Conservation (phyloP, 257 asterid species). For the Verbascum thapsus region DNA sequence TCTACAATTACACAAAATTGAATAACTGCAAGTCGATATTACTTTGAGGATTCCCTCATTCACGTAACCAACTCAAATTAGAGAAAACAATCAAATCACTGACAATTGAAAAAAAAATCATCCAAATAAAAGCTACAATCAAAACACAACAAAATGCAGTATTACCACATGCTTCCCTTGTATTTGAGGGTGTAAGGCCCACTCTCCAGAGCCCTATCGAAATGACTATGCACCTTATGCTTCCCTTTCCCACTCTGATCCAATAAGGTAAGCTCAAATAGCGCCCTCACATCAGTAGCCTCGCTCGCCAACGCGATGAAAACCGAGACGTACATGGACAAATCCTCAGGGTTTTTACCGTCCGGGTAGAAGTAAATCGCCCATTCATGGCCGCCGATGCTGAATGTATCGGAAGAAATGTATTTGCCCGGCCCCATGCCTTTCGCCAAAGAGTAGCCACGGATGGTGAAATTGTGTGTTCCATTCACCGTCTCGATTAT, state of each 20-base stretch:
- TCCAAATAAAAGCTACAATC: background rate
- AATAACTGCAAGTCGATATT: background rate
- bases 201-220: slow-evolving; percentile 84
- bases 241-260: slow-evolving; percentile 91
- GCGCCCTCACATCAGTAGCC: slow-evolving; percentile 84
- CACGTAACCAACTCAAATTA: background rate
- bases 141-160: slow-evolving; percentile 10
- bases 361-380: slow-evolving; percentile 88
- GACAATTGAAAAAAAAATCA: background rate
- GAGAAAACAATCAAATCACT: background rate
- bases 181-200: slow-evolving; percentile 86
- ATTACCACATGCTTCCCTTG: slow-evolving; percentile 96
- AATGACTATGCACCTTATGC: slow-evolving; percentile 88
- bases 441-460: slow-evolving; percentile 85
- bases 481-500: slow-evolving; percentile 86
- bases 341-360: slow-evolving; percentile 80
- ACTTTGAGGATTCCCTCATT: background rate
- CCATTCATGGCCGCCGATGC: slow-evolving; percentile 84
- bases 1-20: background rate
- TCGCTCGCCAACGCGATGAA: slow-evolving; percentile 86
- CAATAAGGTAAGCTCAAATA: slow-evolving; percentile 75
- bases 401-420: slow-evolving; percentile 71
- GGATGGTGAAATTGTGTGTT: slow-evolving; percentile 76
- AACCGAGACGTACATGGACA: slow-evolving; percentile 69
- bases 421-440: slow-evolving; percentile 86